Evolutionary conservation across 306 rosid species (phyloP).

Genomic region (Cicer arietinum): DNA sequence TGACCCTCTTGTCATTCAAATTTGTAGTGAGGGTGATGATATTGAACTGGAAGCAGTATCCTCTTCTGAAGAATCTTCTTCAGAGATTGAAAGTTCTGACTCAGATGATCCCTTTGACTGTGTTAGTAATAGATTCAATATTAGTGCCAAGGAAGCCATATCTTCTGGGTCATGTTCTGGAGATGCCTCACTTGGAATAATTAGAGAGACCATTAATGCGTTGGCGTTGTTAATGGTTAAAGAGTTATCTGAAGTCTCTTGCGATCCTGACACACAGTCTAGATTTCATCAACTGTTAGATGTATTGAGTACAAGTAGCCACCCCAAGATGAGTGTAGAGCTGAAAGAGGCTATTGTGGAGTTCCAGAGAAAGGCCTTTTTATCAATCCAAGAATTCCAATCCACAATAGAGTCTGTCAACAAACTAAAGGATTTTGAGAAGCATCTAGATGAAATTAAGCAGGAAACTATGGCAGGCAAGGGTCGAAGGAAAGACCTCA

Average conservation of each 20-base stretch:
- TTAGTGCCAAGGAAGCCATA: neutral
- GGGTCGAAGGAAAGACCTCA: neutral
- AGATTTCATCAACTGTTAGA: constrained; percentile 1
- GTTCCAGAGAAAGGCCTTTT: neutral
- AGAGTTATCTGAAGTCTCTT: constrained; percentile 31
- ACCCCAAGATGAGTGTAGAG: neutral
- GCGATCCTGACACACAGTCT: neutral
- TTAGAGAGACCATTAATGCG: neutral
- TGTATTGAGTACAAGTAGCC: constrained; percentile 2
- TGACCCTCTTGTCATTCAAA: neutral
- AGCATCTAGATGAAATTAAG: neutral
- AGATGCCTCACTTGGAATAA: neutral
- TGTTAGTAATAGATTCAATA: neutral
- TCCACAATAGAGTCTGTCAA: neutral
- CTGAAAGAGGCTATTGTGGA: neutral
- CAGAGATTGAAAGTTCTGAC: constrained; percentile 8
- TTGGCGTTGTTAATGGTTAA: constrained; percentile 7
- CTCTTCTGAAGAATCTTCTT: neutral
- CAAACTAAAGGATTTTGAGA: constrained; percentile 15
- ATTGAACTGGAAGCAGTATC: neutral
- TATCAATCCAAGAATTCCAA: neutral
- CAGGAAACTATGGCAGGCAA: neutral
- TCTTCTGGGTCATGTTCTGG: neutral
- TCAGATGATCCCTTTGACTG: neutral
- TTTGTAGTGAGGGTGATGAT: neutral